phyloP scores from a whole-genome alignment of 148 eudicot species.

The Nepenthes mirabilis region DNA sequence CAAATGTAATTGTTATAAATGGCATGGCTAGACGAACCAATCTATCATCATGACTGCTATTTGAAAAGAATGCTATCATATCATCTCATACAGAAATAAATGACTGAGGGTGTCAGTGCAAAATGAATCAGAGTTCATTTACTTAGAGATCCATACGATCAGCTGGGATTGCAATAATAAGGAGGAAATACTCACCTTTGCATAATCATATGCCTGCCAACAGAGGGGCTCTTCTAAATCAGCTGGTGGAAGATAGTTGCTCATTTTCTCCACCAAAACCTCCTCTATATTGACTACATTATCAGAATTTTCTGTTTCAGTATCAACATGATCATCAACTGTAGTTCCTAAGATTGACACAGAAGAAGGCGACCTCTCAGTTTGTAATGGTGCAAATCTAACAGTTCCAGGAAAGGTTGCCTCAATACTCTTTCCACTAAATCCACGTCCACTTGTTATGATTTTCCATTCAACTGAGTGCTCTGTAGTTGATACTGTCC shows the following conservation, averaged over 20 bases:
- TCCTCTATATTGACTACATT: constrained; percentile 74
- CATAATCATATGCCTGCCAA: constrained; percentile 96
- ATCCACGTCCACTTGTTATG: constrained; percentile 59
- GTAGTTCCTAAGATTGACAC: constrained; percentile 26
- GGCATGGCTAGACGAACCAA: too few species aligned
- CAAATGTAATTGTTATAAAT: too few species aligned
- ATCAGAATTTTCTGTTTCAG: constrained; percentile 45
- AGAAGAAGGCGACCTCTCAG: constrained; percentile 29
- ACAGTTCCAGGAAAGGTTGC: constrained; percentile 94
- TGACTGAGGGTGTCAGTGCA: neutral
- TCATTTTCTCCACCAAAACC: constrained; percentile 65
- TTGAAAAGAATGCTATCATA: too few species aligned
- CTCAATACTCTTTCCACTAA: constrained; percentile 84
- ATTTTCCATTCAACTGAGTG: constrained; percentile 93
- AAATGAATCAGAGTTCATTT: constrained; percentile 4
- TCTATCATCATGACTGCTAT: too few species aligned
- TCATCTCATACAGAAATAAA: neutral
- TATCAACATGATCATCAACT: constrained; percentile 78
- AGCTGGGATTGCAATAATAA: neutral
- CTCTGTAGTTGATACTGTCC: constrained; percentile 67
- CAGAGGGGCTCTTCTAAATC: constrained; percentile 94
- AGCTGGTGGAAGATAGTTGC: constrained; percentile 72
- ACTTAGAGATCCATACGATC: neutral
- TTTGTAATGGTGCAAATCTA: constrained; percentile 71
- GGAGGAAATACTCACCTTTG: constrained; percentile 45